Evolutionary conservation across 441 rosid genomes (phyloP).

Genomic region (Melianthus villosus): DNA sequence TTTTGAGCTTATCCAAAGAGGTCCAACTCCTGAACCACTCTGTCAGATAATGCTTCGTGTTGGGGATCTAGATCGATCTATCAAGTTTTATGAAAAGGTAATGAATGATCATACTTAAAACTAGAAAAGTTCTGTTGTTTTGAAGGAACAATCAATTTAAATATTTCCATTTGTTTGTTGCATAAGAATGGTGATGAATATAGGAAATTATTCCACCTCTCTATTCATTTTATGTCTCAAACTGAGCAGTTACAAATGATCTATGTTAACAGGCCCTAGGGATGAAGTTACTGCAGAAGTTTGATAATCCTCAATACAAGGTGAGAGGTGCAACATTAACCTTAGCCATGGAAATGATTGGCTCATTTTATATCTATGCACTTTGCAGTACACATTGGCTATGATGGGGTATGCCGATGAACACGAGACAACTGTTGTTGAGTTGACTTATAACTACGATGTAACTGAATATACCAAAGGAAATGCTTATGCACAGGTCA

Average conservation of each 20-base stretch:
- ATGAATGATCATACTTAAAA: not conserved
- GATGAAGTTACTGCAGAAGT: conserved; percentile 57
- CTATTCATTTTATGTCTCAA: too few species aligned
- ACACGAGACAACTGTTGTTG: conserved; percentile 61
- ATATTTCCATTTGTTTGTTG: too few species aligned
- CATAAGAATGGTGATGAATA: too few species aligned
- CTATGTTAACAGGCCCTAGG: conserved; percentile 58
- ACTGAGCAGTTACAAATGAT: too few species aligned
- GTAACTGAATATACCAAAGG: conserved; percentile 92
- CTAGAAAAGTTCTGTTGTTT: too few species aligned
- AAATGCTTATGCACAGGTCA: conserved; percentile 87
- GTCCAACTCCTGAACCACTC: conserved; percentile 77
- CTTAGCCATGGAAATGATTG: too few species aligned
- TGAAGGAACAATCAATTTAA: too few species aligned
- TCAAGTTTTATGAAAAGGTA: conserved; percentile 80
- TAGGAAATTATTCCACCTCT: too few species aligned
- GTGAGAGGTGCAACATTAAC: too few species aligned
- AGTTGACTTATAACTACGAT: conserved; percentile 68
- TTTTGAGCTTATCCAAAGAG: conserved; percentile 83
- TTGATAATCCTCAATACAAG: conserved; percentile 74
- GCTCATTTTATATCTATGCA: conserved; percentile 4
- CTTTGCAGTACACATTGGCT: conserved; percentile 57
- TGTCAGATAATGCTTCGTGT: conserved; percentile 97
- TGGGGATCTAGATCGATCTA: conserved; percentile 69
- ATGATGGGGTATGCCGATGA: conserved; percentile 92